Base-by-base conservation (phyloP, 169 alveolate species). In the Eimeria acervulina region DNA sequence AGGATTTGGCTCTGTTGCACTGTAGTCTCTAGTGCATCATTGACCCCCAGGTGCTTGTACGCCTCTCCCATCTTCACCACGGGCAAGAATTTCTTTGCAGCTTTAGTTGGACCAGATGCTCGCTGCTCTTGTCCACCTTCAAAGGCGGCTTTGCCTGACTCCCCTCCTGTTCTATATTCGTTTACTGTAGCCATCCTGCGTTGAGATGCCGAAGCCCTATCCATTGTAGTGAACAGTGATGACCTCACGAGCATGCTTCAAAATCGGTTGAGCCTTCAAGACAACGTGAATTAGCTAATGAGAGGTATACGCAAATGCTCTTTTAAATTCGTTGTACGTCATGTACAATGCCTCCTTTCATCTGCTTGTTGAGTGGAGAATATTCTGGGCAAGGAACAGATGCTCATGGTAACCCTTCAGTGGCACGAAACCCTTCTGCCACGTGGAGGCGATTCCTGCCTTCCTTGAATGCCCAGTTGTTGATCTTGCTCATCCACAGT, bases 381-480 rank as follows among this genome's bases (percentile, higher is more conserved):
- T 68, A 33, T 42, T 68, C 28, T 68, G 80, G 21, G 84, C 52
- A 38, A 36, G 84, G 36, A 72, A 33, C 13, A 36, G 84, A 38
- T 38, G 84, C 84, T 72, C 55, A 13, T 72, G 55, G 55, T 52
- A 72, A 7, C 84, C 84, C 12, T 72, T 72, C 84, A 72, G 55
- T 72, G 33, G 55, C 84, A 72, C 36, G 31, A 72, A 72, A 15
- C 84, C 84, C 10, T 33, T 72, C 51, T 72, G 84, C 84, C 1
- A 72, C 84, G 5, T 72, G 80, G 84, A 72, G 84, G 55, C 84
- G 55, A 72, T 52, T 5, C 84, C 52, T 17, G 84, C 1, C 55
- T 72, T 28, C 7, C 33, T 72, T n/a, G n/a, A n/a, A n/a, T 72
- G 55, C 52, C 55, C 84, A 72, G 55, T 72, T 52, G 55, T 51